Percentiles rank a stretch among this genome's conserved stretches.
phyloP scores from a whole-genome alignment of 441 rosid species.

The Jatropha podagrica region DNA sequence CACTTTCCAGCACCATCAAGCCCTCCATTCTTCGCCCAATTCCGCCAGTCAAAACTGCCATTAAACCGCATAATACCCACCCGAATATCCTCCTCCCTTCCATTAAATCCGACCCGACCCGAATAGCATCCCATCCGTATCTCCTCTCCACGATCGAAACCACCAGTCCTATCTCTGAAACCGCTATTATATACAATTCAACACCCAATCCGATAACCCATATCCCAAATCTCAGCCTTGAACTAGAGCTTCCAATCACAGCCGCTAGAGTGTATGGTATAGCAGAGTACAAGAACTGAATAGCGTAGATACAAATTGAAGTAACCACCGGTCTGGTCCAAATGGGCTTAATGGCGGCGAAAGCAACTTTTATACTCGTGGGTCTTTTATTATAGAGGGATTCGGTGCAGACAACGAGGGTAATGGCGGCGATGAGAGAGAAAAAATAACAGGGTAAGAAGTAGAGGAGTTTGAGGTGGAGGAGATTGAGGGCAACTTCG shows the following conservation, averaged over 20 bases:
- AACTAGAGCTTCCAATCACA: constrained; percentile 18
- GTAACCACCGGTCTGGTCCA: constrained; percentile 57
- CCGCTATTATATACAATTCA: constrained; percentile 55
- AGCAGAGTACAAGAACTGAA: constrained; percentile 43
- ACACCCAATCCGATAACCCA: constrained; percentile 29
- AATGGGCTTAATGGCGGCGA: constrained; percentile 31
- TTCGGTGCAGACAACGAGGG: constrained; percentile 41
- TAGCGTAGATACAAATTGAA: constrained; percentile 45
- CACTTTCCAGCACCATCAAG: constrained; percentile 38
- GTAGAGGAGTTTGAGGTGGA: constrained; percentile 48
- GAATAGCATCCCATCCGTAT: constrained; percentile 59
- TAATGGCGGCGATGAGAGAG: constrained; percentile 53
- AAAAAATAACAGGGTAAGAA: constrained; percentile 51
- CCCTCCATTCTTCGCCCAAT: constrained; percentile 54
- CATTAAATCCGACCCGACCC: constrained; percentile 46
- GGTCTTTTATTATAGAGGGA: constrained; percentile 30
- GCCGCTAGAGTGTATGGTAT: constrained; percentile 32
- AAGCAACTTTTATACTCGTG: constrained; percentile 28
- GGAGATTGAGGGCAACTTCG: constrained; percentile 48
- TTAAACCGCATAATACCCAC: constrained; percentile 44
- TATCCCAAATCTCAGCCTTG: constrained; percentile 27
- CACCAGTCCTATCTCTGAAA: constrained; percentile 53
- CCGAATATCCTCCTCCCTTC: constrained; percentile 54
- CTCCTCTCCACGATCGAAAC: constrained; percentile 58
- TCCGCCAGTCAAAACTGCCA: constrained; percentile 45